Evolutionary conservation across 2,329 filamentous ascomycete genomes (phyloP), one percentile per base, ranked within the genome.

Genomic region (Penicillium palitans): DNA sequence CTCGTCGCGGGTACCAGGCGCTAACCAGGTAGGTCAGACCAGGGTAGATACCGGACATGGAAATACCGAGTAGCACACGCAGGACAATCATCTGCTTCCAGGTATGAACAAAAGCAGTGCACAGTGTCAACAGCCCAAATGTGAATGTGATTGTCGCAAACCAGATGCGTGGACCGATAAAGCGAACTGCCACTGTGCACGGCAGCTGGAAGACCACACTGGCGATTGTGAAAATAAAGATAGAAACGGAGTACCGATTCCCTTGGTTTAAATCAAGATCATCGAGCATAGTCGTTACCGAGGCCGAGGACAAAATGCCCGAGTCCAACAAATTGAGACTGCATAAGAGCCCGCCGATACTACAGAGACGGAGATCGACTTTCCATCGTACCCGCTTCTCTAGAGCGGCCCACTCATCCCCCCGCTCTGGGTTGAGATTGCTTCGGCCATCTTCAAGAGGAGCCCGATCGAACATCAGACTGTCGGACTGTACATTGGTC

Each of bases 221-320:
- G 6, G 87, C 80, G 55, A 90, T 81, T 10, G 87, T 90, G 73
- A 90, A 90, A 70, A 90, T 88, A 75, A 90, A 88, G 57, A 91
- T 90, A 24, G 86, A 82, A 5, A 90, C 82, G 1, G 85, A 88
- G 65, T 88, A 90, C 40, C 87, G 80, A 62, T 87, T 84, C 24
- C 87, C 87, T 42, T 84, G 80, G 13, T 61, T 56, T 31, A 90
- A 77, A 17, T 82, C 80, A 42, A 90, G 78, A 67, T 90, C 87
- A 12, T 75, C 68, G 47, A 86, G 79, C 84, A 90, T 88, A 27
- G 81, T 86, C 0, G 88, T 90, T 10, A 90, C 87, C 1, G 86
- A 86, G 0, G 87, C 88, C 7, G 83, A 87, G 1, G 84, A 87
- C 57, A 90, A 86, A 64, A 90, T 87, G 41, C 87, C 87, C 49